These are phyloP conservation scores for Ascochyta clinopodiicola DNA, from an alignment of 2,329 filamentous ascomycete genomes.

Conservation along the genomic window DNA sequence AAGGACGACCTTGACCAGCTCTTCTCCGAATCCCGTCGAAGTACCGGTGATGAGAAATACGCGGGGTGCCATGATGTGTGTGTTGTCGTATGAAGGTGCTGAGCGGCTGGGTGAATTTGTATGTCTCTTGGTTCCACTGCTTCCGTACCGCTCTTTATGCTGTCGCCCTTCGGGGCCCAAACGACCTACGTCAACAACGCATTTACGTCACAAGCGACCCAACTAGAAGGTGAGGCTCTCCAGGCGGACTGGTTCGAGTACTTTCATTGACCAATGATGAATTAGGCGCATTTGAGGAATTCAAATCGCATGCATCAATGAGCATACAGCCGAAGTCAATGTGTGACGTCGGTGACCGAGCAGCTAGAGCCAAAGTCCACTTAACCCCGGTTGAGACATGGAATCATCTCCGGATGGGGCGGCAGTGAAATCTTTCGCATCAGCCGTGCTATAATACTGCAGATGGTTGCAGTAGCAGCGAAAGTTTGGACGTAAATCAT, in stretches of 20 bases:
- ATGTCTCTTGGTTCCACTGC: background rate
- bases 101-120: background rate
- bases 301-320: background rate
- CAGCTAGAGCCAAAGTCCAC: background rate
- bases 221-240: background rate
- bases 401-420: background rate
- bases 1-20: slow-evolving; percentile 53
- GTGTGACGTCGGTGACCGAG: slow-evolving; percentile 1
- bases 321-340: background rate
- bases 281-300: background rate
- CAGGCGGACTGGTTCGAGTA: background rate
- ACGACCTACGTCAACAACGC: slow-evolving; percentile 4
- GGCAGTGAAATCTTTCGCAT: background rate
- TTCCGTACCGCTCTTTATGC: slow-evolving; percentile 4
- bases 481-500: background rate
- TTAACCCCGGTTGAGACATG: background rate
- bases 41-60: slow-evolving; percentile 58
- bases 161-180: slow-evolving; percentile 1
- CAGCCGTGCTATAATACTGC: background rate
- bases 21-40: slow-evolving; percentile 55
- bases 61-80: slow-evolving; percentile 48
- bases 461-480: background rate
- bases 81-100: background rate
- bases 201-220: background rate
- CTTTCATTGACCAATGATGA: slow-evolving; percentile 1